Evolutionary conservation across 2,329 filamentous ascomycete species (phyloP), one percentile per base, ranked within the genome.

Genomic region (Pochonia chlamydosporia): DNA sequence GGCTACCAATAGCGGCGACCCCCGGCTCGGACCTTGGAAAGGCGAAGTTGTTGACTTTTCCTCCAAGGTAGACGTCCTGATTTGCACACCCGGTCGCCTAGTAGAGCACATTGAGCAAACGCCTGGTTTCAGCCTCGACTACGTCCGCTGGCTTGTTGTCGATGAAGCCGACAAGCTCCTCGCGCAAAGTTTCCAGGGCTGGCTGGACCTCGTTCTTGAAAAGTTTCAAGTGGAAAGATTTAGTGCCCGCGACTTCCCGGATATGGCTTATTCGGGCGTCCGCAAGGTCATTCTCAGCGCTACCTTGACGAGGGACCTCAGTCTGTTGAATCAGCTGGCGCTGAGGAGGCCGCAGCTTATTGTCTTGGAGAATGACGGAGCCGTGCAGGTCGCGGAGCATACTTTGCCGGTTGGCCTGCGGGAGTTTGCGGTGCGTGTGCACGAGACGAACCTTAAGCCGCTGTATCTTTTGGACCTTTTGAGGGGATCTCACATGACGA

Each of bases 151-250:
- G 90, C 74, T 97, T 0, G 81, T 96, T 3, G 86, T 96, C 40
- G 92, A 97, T 58, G 92, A 97, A 67, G 93, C 92, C 10, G 92
- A 97, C 65, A 89, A 93, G 61, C 72, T 97, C 11, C 77, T 97
- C 5, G 86, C 91, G 37, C 89, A 97, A 63, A 91, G 87, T 59
- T 96, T 93, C 65, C 91, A 96, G 62, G 87, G 92, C 58, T 96
- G 91, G 91, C 73, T 95, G 3, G 80, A 83, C 35, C 70, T 84
- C 1, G 79, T 93, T 6, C 84, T 89, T 60, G 78, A 83, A 14
- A 70, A 72, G 39, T 72, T 88, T 51, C 73, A 74, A 31, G 65
- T 63, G 2, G 63, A 64, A 3, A 71, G 72, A 36, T 74, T 74
- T 54, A 73, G 75, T 21, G 68, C 73, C 3, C 70, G 78, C 41